A percentile compares a stretch with the other conserved stretches of the same genome.
phyloP scores from a whole-genome alignment of 495 filamentous ascomycete species.

The Xylaria intraflava region DNA sequence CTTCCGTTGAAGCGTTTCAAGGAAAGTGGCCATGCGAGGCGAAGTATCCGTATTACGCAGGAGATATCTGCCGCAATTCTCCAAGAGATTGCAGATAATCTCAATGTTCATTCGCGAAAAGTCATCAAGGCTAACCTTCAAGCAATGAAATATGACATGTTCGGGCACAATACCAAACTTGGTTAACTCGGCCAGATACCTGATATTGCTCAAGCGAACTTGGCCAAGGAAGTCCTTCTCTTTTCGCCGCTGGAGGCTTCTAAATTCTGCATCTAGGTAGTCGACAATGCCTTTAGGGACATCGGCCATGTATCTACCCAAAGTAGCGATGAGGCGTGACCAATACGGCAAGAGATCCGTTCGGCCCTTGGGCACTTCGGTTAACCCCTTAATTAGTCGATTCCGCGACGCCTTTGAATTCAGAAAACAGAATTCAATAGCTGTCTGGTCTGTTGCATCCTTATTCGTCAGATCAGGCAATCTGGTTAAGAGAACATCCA shows the following conservation, averaged over 20 bases:
- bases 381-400: conserved; percentile 82
- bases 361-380: conserved; percentile 90
- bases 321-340: conserved; percentile 84
- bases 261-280: conserved; percentile 94
- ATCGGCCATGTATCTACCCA: conserved; percentile 90
- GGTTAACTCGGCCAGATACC: conserved; percentile 93
- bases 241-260: conserved; percentile 95
- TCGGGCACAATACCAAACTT: conserved; percentile 98
- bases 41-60: conserved; percentile 90
- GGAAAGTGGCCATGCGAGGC: conserved; percentile 84
- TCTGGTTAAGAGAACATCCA: conserved; percentile 81
- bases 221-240: conserved; percentile 95
- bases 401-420: conserved; percentile 98
- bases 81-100: conserved; percentile 93
- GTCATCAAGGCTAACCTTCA: conserved; percentile 95
- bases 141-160: conserved; percentile 97
- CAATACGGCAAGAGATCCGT: conserved; percentile 88
- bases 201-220: conserved; percentile 88
- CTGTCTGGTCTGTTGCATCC: conserved; percentile 83
- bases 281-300: conserved; percentile 85
- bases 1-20: conserved; percentile 93
- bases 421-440: conserved; percentile 94
- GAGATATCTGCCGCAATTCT: conserved; percentile 94
- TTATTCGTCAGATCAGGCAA: conserved; percentile 86
- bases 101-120: conserved; percentile 99